Percentiles rank a stretch among this genome's conserved stretches.
These are phyloP conservation scores for Massarina eburnea DNA, from an alignment of 2,329 filamentous ascomycete species.

Conservation along the genomic window DNA sequence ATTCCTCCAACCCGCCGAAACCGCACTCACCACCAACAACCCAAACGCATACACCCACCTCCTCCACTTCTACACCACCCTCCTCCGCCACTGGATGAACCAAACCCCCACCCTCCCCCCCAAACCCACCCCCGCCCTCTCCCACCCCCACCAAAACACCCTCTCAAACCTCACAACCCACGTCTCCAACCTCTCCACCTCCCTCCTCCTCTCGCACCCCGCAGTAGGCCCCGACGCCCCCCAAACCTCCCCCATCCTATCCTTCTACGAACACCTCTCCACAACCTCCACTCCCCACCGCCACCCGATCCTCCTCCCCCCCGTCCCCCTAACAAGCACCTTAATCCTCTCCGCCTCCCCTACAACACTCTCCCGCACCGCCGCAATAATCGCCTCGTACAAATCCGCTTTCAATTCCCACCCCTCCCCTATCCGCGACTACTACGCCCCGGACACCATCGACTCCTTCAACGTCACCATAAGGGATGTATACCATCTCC, in stretches of 20 bases:
- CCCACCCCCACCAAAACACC: conserved; percentile 45
- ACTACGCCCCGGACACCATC: conserved; percentile 32
- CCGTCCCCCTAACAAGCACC: conserved; percentile 68
- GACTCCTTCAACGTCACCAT: conserved; percentile 78
- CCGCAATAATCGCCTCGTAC: conserved; percentile 68
- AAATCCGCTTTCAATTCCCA: conserved; percentile 73
- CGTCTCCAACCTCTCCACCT: conserved; percentile 33
- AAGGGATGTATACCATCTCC: conserved; percentile 82
- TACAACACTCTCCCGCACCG: conserved; percentile 67
- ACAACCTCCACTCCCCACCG: conserved; percentile 26
- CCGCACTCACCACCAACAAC: conserved; percentile 33
- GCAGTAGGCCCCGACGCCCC: conserved; percentile 30
- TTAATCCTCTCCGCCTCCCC: conserved; percentile 68
- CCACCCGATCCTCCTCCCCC: conserved; percentile 69
- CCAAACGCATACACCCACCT: conserved; percentile 59
- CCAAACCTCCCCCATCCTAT: conserved; percentile 57
- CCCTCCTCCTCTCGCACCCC: conserved; percentile 31
- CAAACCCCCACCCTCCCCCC: conserved; percentile 31
- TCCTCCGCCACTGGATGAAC: conserved; percentile 61
- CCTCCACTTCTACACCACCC: conserved; percentile 65
- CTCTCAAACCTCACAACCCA: conserved; percentile 35
- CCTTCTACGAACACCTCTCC: conserved; percentile 69
- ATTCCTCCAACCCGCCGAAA: conserved; percentile 46
- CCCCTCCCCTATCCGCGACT: conserved; percentile 46
- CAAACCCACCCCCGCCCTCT: conserved; percentile 18